Percentiles rank a stretch among this genome's conserved stretches.
Conservation (phyloP, 1,284 basidiomycete genomes). For the Cystobasidium sp. region DNA sequence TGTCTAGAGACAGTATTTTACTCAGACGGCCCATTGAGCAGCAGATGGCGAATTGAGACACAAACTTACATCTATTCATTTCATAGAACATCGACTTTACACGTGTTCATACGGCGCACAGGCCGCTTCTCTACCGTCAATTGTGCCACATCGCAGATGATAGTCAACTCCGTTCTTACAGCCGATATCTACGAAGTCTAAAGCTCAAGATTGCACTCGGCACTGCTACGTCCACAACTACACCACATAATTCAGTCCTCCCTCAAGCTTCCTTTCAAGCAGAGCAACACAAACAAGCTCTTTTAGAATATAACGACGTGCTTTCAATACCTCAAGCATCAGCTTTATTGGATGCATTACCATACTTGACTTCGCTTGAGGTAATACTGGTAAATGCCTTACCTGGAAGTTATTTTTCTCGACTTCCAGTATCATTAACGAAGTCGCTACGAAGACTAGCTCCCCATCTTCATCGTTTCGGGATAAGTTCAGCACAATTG, state of each 20-base stretch:
- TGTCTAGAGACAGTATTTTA: no score
- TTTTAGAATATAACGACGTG: neutral
- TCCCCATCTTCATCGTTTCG: neutral
- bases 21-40: neutral
- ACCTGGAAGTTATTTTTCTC: slow-evolving; percentile 3
- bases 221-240: neutral
- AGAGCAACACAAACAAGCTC: neutral
- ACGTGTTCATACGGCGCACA: neutral
- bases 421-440: neutral
- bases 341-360: neutral
- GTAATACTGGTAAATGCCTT: slow-evolving; percentile 1
- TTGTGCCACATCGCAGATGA: neutral
- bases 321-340: neutral
- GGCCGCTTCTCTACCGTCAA: slow-evolving; percentile 6
- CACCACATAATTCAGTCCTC: neutral
- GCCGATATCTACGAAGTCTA: slow-evolving; percentile 2
- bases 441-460: neutral
- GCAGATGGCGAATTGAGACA: neutral
- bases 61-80: neutral
- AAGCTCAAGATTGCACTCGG: slow-evolving; percentile 1
- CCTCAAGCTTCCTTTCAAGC: no score
- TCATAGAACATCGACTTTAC: neutral
- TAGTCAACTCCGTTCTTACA: neutral
- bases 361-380: neutral
- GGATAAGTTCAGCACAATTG: neutral